These are phyloP conservation scores for Flaveria brownii DNA, from an alignment of 129 eudicot species.

Conservation along the genomic window DNA sequence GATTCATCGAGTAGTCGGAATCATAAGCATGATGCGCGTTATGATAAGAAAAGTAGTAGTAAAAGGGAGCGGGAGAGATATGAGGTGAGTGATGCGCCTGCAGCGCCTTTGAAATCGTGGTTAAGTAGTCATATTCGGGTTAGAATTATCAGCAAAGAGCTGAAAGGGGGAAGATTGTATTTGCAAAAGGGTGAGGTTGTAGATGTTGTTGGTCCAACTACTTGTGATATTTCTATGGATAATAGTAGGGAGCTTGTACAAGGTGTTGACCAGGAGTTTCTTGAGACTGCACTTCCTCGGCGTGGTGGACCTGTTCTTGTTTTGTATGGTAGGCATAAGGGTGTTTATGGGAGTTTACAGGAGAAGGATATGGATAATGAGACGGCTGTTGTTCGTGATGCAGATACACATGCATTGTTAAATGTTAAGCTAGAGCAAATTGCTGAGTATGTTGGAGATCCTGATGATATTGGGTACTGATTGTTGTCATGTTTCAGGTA, in stretches of 20 bases:
- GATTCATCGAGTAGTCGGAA: slow-evolving; percentile 22
- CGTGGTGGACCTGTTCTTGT: slow-evolving; percentile 87
- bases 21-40: slow-evolving; percentile 24
- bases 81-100: slow-evolving; percentile 23
- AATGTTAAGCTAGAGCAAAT: slow-evolving; percentile 78
- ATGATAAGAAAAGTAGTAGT: slow-evolving; percentile 21
- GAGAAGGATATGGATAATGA: slow-evolving; percentile 75
- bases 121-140: slow-evolving; percentile 74
- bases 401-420: slow-evolving; percentile 63
- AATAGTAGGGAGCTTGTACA: slow-evolving; percentile 69
- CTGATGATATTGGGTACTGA: slow-evolving; percentile 76
- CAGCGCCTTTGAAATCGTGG: slow-evolving; percentile 45
- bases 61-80: slow-evolving; percentile 41
- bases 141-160: slow-evolving; percentile 59
- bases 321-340: slow-evolving; percentile 74
- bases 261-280: slow-evolving; percentile 69
- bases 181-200: slow-evolving; percentile 77
- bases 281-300: slow-evolving; percentile 79
- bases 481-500: slow-evolving; percentile 24
- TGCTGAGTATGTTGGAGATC: slow-evolving; percentile 90
- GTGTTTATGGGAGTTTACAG: slow-evolving; percentile 70
- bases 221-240: slow-evolving; percentile 80
- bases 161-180: slow-evolving; percentile 77
- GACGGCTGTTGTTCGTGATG: slow-evolving; percentile 81
- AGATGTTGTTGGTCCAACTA: slow-evolving; percentile 87